Evolutionary conservation across 352 stramenopile species (phyloP), one percentile per base, ranked within the genome.

Genomic region (Globisporangium spinosum): DNA sequence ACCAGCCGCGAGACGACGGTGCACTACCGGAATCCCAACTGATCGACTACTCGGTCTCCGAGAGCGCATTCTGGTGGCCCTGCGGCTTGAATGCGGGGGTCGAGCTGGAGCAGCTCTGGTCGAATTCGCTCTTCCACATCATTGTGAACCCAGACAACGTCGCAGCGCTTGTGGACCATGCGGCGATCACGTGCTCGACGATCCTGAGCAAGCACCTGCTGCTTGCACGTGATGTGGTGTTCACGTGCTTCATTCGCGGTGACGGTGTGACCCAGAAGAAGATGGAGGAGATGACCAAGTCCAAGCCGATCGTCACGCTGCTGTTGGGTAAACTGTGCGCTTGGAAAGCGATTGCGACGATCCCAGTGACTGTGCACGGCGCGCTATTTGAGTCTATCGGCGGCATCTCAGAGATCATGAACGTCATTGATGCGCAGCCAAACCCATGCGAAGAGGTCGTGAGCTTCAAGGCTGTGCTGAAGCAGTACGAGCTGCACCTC

Each of bases 31-130:
- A 94, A 55, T 83, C 75, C 4, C 82, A 86, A 45, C 79, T 89
- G 2, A 75, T 94, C 23, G 86, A 94, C 68, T 87, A 87, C 54
- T 89, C 83, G 0, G 79, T 94, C 22, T 80, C 83, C 13, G 80
- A 93, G 32, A 93, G 82, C 57, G 84, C 87, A 1, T 90, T 89
- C 35, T 93, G 85, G 87, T 95, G 87, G 87, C 87, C 87, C 2
- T 93, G 82, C 53, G 82, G 83, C 1, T 62, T 54, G 5, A 69
- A 59, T 47, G 23, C 66, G 3, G 65, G 71, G 25, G 61, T 58
- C 38, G 69, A 65, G 25, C 25, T 92, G 29, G 82, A 79, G 38
- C 64, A 74, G 22, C 32, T 89, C 15, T 96, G 89, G 89, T 90
- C 90, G 68, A 74, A 82, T 47, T 76, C 92, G 47, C 75, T 96